Percentiles rank a stretch among this genome's conserved stretches.
Conservation (phyloP, 2,329 filamentous ascomycete genomes). For the Trichoderma sp. region DNA sequence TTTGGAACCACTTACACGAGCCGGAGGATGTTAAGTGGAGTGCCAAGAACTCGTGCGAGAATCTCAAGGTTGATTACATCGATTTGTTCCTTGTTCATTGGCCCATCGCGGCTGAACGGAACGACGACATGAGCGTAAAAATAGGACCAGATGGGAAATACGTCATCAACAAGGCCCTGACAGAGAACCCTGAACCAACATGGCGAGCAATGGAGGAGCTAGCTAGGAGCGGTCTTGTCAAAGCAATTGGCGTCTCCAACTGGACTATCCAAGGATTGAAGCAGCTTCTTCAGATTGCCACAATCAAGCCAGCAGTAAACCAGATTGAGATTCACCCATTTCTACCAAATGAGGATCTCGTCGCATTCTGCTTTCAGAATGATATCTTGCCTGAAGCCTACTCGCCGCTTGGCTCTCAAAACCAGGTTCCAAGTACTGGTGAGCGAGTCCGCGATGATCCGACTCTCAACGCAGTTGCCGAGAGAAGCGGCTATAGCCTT, state of each 20-base stretch:
- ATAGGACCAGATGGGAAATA: constrained; percentile 4
- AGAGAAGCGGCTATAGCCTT: constrained; percentile 43
- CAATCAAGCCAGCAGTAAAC: constrained; percentile 65
- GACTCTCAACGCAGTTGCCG: constrained; percentile 56
- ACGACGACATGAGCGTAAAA: constrained; percentile 5
- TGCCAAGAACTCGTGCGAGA: constrained; percentile 60
- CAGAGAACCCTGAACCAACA: constrained; percentile 56
- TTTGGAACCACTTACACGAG: constrained; percentile 79
- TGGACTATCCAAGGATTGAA: constrained; percentile 80
- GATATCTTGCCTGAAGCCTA: constrained; percentile 70
- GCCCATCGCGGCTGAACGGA: constrained; percentile 57
- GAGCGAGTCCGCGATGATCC: constrained; percentile 69
- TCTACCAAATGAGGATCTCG: constrained; percentile 77
- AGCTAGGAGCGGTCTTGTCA: constrained; percentile 67
- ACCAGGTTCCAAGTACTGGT: constrained; percentile 44
- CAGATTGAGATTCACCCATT: constrained; percentile 81
- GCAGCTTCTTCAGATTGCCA: constrained; percentile 64
- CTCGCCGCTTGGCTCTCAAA: constrained; percentile 7
- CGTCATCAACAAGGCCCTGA: background rate
- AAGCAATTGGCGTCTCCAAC: constrained; percentile 85
- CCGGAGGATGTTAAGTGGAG: constrained; percentile 57
- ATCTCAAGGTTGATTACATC: constrained; percentile 64
- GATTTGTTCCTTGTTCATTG: constrained; percentile 74
- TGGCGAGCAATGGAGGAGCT: constrained; percentile 77
- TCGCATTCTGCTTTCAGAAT: constrained; percentile 71